Evolutionary conservation across 2,329 filamentous ascomycete genomes (phyloP), one percentile per base, ranked within the genome.

Genomic region (Fusarium bulbicola): DNA sequence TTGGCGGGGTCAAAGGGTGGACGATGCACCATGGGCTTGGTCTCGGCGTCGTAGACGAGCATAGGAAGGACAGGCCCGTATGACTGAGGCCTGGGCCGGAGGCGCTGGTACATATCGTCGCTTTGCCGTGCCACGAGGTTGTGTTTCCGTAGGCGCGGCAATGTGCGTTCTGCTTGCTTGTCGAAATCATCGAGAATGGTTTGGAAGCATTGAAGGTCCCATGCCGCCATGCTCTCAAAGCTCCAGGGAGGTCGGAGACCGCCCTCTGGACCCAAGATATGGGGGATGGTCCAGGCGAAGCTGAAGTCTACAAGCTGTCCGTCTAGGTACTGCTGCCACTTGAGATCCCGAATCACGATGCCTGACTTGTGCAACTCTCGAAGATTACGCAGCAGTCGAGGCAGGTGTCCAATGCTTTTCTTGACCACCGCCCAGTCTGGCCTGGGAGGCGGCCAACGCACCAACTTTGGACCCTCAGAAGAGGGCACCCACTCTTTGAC

Each of bases 201-300:
- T 1, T 73, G 70, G 3, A 73, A 70, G 26, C 46, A 69, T 7
- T 10, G 3, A 0, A 73, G 24, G 18, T 73, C 70, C 65, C 60
- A 66, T 0, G 65, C 70, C 20, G 70, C 70, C 66, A 73, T 73
- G 30, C 70, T 66, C 30, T 37, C 58, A 8, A 69, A 73, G 7
- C 8, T 37, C 70, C 70, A 73, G 0, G 1, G 14, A 7, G 70
- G 69, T 15, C 36, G 46, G 21, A 73, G 1, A 6, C 42, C 70
- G 16, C 42, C 34, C 15, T 58, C 60, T n/a, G 65, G 70, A 14
- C n/a, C 56, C 0, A 43, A 32, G 7, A 56, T 46, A 2, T 73
- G 70, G 1, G 70, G 70, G 26, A 73, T 53, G 5, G 70, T 73
- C 70, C 70, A 73, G 10, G 70, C 60, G n/a, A 59, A 52, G 5